Conservation (phyloP, 1,139 yeast species). For the Tardiomyces digboiensis region DNA sequence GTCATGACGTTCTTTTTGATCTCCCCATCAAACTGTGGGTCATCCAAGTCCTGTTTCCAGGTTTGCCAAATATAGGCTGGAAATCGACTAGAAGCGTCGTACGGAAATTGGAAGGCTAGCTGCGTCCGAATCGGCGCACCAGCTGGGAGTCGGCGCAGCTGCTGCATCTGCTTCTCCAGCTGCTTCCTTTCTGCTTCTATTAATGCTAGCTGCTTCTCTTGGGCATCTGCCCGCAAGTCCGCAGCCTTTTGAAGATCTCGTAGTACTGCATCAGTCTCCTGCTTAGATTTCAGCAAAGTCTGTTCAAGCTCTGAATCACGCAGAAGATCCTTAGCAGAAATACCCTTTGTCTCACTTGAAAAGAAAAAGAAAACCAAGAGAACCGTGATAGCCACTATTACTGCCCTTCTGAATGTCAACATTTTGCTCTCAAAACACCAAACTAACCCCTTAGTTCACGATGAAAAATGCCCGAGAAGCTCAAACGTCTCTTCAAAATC, state of each 20-base stretch:
- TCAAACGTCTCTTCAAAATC: too few relatives aligned
- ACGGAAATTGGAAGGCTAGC: constrained; percentile 61
- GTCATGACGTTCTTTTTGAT: constrained; percentile 41
- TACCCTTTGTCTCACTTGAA: constrained; percentile 27
- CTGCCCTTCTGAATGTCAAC: constrained; percentile 28
- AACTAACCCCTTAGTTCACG: too few relatives aligned
- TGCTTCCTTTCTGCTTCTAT: constrained; percentile 42
- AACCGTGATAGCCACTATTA: constrained; percentile 27
- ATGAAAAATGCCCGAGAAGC: too few relatives aligned
- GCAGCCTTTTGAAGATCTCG: constrained; percentile 42
- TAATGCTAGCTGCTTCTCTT: constrained; percentile 38
- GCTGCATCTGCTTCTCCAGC: constrained; percentile 48
- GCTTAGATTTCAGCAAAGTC: constrained; percentile 33
- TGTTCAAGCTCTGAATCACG: constrained; percentile 34
- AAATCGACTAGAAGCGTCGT: constrained; percentile 45
- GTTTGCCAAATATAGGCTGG: constrained; percentile 93
- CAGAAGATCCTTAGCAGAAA: constrained; percentile 32
- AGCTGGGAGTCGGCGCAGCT: constrained; percentile 52
- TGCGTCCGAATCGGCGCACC: constrained; percentile 34
- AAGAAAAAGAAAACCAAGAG: constrained; percentile 31
- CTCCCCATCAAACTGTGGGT: constrained; percentile 34
- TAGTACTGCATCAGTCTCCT: constrained; percentile 37
- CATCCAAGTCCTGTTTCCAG: constrained; percentile 65
- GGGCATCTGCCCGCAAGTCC: constrained; percentile 36
- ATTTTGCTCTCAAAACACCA: too few relatives aligned